Conservation (phyloP, 306 rosid genomes). For the Inga leiocalycina region DNA sequence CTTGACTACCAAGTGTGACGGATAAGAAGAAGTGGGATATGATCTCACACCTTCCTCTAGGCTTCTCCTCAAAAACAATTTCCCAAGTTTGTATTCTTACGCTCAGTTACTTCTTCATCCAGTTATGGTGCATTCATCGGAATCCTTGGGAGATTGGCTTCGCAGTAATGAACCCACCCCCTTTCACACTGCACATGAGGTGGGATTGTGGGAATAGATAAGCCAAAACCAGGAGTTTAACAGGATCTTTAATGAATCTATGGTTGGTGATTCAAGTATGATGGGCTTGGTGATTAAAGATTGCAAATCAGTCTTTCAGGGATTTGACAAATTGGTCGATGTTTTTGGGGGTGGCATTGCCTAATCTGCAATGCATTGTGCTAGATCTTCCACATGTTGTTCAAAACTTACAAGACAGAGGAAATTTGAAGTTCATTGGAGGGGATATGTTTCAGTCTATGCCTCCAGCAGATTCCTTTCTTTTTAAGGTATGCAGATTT, state of each 20-base stretch:
- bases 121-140: constrained; percentile 21
- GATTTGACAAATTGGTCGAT: constrained; percentile 42
- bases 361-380: constrained; percentile 34
- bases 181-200: constrained; percentile 40
- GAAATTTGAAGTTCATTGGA: constrained; percentile 35
- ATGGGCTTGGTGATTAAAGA: constrained; percentile 50
- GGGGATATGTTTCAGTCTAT: constrained; percentile 40
- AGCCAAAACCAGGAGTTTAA: constrained; percentile 34
- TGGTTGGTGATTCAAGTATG: constrained; percentile 53
- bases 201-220: constrained; percentile 36
- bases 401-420: constrained; percentile 7
- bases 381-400: constrained; percentile 45
- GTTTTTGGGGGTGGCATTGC: constrained; percentile 40
- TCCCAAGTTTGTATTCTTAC: constrained; percentile 33
- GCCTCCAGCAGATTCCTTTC: constrained; percentile 42
- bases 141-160: constrained; percentile 45
- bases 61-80: constrained; percentile 28
- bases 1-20: not conserved
- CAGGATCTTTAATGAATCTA: constrained; percentile 42
- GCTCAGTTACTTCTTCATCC: constrained; percentile 33
- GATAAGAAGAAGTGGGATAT: constrained; percentile 15
- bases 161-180: constrained; percentile 25
- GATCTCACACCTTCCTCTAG: constrained; percentile 44
- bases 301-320: constrained; percentile 50
- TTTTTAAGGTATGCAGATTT: constrained; percentile 37